Conservation (phyloP, 2,329 filamentous ascomycete genomes). For the Fusarium beomiforme region DNA sequence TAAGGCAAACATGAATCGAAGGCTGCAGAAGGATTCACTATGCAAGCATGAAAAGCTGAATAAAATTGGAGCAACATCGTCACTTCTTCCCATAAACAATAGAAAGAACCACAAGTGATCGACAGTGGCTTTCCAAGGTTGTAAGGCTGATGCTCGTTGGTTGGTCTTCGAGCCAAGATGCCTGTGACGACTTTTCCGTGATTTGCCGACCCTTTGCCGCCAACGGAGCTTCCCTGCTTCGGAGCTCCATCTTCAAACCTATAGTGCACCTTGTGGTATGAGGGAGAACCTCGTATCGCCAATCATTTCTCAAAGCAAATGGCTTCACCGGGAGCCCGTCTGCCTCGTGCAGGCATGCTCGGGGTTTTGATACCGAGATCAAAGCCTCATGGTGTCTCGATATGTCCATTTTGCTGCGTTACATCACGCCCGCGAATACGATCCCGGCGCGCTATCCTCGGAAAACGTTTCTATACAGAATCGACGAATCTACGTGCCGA, state of each 20-base stretch:
- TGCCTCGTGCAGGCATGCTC: constrained; percentile 42
- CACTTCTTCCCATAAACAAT: constrained; percentile 6
- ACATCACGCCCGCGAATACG: constrained; percentile 36
- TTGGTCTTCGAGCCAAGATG: constrained; percentile 9
- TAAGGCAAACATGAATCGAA: constrained; percentile 13
- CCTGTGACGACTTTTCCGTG: constrained; percentile 27
- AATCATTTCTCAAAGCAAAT: constrained; percentile 39
- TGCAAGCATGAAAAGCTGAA: constrained; percentile 12
- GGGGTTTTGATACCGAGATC: constrained; percentile 38
- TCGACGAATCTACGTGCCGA: constrained; percentile 57
- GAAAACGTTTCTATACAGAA: constrained; percentile 41
- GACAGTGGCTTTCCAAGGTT: constrained; percentile 8
- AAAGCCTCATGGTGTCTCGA: constrained; percentile 26
- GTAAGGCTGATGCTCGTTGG: constrained; percentile 11
- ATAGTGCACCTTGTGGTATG: background rate
- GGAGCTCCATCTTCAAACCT: constrained; percentile 25
- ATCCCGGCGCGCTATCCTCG: constrained; percentile 36
- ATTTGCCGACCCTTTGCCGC: constrained; percentile 44
- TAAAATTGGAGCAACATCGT: constrained; percentile 25
- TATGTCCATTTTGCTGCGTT: constrained; percentile 48
- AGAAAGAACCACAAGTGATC: constrained; percentile 20
- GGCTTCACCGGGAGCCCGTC: constrained; percentile 46
- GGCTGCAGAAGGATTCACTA: constrained; percentile 19
- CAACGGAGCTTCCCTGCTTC: constrained; percentile 32
- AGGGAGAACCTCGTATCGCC: constrained; percentile 26